These are phyloP conservation scores for Nitzschia putrida DNA, from an alignment of 108 stramenopile genomes.

Conservation along the genomic window DNA sequence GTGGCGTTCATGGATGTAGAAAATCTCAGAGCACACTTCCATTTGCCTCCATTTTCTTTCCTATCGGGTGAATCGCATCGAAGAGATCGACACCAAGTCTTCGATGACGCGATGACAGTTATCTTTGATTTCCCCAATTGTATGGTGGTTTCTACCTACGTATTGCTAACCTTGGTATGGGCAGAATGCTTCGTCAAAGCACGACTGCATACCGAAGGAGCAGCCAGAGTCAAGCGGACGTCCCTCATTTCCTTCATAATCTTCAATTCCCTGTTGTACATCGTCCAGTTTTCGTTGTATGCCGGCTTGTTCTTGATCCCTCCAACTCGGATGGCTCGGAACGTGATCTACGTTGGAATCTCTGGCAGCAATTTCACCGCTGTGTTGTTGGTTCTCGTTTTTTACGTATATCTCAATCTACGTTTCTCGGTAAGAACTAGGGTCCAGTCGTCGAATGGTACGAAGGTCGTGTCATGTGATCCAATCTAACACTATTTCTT, in stretches of 20 bases:
- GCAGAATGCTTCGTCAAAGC: slow-evolving; percentile 81
- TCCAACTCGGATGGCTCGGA: slow-evolving; percentile 53
- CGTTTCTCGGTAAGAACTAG: slow-evolving; percentile 61
- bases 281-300: slow-evolving; percentile 76
- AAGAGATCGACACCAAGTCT: slow-evolving; percentile 62
- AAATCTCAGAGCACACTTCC: slow-evolving; percentile 70
- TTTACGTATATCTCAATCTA: slow-evolving; percentile 76
- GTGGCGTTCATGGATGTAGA: slow-evolving; percentile 78
- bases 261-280: slow-evolving; percentile 82
- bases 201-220: slow-evolving; percentile 63
- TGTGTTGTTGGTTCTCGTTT: slow-evolving; percentile 60
- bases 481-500: not conserved
- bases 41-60: slow-evolving; percentile 34
- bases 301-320: slow-evolving; percentile 69
- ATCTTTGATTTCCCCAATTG: slow-evolving; percentile 89
- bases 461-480: not conserved
- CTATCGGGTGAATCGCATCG: slow-evolving; percentile 17
- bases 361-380: slow-evolving; percentile 74
- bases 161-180: slow-evolving; percentile 83
- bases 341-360: slow-evolving; percentile 71
- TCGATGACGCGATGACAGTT: slow-evolving; percentile 79
- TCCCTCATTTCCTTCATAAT: slow-evolving; percentile 75
- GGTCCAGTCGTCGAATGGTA: too few species aligned
- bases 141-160: slow-evolving; percentile 82
- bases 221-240: slow-evolving; percentile 53